Conservation (phyloP, 345 rosid species). For the Arabis alpina region DNA sequence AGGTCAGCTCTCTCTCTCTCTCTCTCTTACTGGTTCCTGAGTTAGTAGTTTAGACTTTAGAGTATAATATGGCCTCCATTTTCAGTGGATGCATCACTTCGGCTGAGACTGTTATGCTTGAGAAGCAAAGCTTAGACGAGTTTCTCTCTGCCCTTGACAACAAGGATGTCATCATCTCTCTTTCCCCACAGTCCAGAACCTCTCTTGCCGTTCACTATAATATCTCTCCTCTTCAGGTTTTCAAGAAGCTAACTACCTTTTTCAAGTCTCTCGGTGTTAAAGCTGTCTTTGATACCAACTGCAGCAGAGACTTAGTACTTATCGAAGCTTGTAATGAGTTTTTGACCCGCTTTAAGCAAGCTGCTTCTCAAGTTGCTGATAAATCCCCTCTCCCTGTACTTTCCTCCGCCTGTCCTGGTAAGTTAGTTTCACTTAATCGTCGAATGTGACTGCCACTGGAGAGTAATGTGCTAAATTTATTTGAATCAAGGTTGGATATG, state of each 20-base stretch:
- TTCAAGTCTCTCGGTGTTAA: constrained; percentile 84
- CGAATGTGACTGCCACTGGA: constrained; percentile 5
- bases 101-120: constrained; percentile 94
- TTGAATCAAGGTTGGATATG: constrained; percentile 89
- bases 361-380: constrained; percentile 47
- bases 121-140: constrained; percentile 94
- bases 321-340: constrained; percentile 92
- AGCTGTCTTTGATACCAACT: constrained; percentile 85
- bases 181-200: constrained; percentile 91
- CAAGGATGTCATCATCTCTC: constrained; percentile 66
- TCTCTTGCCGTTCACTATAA: constrained; percentile 79
- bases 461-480: not conserved
- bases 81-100: constrained; percentile 94
- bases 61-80: constrained; percentile 20
- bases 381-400: constrained; percentile 69
- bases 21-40: constrained; percentile 8
- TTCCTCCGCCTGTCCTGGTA: constrained; percentile 96
- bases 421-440: not conserved
- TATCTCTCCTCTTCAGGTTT: constrained; percentile 72
- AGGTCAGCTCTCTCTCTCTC: constrained; percentile 50
- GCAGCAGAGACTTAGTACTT: constrained; percentile 78
- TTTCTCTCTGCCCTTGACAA: constrained; percentile 71
- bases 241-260: constrained; percentile 78
- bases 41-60: not conserved
- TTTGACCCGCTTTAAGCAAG: constrained; percentile 62